Base-by-base conservation (phyloP, 2,329 filamentous ascomycete species). In the Fusarium nygamai region DNA sequence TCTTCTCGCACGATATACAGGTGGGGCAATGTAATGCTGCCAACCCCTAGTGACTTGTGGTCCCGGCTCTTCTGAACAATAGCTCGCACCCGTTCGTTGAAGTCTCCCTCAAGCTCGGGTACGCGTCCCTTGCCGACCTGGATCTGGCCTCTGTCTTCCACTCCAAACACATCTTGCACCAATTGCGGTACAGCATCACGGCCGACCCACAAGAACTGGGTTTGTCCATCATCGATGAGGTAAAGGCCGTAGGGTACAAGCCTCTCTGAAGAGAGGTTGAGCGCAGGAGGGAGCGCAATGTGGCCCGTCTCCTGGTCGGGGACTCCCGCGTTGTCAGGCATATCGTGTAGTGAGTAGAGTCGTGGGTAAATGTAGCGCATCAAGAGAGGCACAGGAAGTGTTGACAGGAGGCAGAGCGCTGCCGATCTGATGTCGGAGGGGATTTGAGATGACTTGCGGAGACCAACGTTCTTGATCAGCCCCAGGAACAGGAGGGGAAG, bases 161-260 rank as follows among this genome's bases (percentile, higher is more conserved):
- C 88, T 31, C 95, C 96, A 81, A 99, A 99, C 11, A 98, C 96
- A 78, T 99, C 96, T 60, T 89, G 84, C 46, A 98, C 87, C 38
- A 99, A 88, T 80, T 97, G 94, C 3, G 95, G 94, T 34, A 99
- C 94, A 3, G 96, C 93, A 76, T 99, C 96, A 41, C 95, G 92
- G 20, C 96, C 96, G 27, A 98, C 89, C 96, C 96, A 99, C 54
- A 99, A 85, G 88, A 99, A 99, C 82, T 99, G 96, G 11, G 94
- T 98, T 83, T 98, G 96, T 6, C 95, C 95, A 80, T 99, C 96
- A 78, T 99, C 96, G 78, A 99, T 96, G 66, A 99, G 89, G 83
- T 99, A 99, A 24, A 99, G 86, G 34, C 96, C 96, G 80, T 97
- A 98, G 2, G 95, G 90, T 8, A 94, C 94, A 57, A 99, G 89